Evolutionary conservation across 2,329 filamentous ascomycete genomes (phyloP), one percentile per base, ranked within the genome.

Genomic region (Colletotrichum horii): DNA sequence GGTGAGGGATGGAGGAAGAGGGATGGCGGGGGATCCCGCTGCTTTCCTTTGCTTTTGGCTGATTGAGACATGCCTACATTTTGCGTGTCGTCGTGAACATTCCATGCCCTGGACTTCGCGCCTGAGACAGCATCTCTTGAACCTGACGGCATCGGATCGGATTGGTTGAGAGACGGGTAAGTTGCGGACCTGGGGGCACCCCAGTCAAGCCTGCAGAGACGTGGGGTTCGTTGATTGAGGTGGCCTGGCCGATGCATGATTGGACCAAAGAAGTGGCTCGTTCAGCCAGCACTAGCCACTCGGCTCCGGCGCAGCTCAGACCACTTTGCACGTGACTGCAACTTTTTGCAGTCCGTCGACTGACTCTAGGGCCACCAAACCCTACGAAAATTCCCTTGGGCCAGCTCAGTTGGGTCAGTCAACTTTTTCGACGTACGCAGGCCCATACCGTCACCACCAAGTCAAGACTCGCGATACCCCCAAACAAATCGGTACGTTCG

Each of bases 1-100:
- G 92, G 93, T 8, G 95, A 97, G 19, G 95, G 94, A 55, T 94
- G 94, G 72, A 96, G 91, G 84, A 98, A 98, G 64, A 98, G 90
- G 4, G 93, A 89, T 1, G 95, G 95, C 26, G 95, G 95, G 65
- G 89, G 89, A 48, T 89, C 88, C 70, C 89, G 87, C 80, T 85
- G 83, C 71, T 85, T 85, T 78, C 82, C 83, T 79, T 91, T 89
- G 66, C 88, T 85, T 80, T 87, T 87, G 34, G 82, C 78, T 77
- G 83, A 83, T 77, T 85, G 83, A 78, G 85, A 84, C 85, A 88
- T 87, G 78, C 78, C 78, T 80, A 80, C 79, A 80, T 82, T 64
- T 77, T 78, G 38, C 22, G 65, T 66, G 43, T 76, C 70, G 19
- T 77, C 75, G 26, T 61, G 70, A 71, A 62, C 66, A 71, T 78